A percentile compares a stretch with the other conserved stretches of the same genome.
Conservation (phyloP, 495 filamentous ascomycete species). For the Hyphodiscus hymeniophilus region DNA sequence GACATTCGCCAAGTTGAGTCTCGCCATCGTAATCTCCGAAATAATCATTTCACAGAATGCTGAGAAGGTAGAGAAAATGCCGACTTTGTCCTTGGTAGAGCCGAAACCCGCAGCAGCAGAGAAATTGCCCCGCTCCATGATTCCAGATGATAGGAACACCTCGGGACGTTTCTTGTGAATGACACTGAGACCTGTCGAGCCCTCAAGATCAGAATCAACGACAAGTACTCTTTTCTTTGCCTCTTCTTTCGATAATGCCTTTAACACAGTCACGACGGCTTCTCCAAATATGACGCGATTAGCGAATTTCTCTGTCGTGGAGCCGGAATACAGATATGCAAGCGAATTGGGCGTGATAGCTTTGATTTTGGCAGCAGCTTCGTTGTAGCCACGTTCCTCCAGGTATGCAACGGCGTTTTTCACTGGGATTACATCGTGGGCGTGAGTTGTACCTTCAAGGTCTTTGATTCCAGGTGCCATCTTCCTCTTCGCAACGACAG, state of each 20-base stretch:
- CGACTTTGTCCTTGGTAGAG: constrained; percentile 11
- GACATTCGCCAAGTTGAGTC: constrained; percentile 17
- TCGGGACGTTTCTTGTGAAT: constrained; percentile 17
- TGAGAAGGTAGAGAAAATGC: constrained; percentile 19
- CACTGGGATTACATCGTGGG: constrained; percentile 19
- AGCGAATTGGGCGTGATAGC: constrained; percentile 13
- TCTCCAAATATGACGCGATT: constrained; percentile 18
- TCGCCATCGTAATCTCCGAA: constrained; percentile 17
- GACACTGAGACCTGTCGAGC: constrained; percentile 15
- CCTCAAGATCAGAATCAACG: constrained; percentile 17
- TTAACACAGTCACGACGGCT: constrained; percentile 11
- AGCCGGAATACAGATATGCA: constrained; percentile 13
- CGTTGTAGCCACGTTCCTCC: constrained; percentile 15
- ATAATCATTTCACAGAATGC: constrained; percentile 19
- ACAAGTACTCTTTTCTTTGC: constrained; percentile 10
- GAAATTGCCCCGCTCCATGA: constrained; percentile 20
- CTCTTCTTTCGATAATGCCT: constrained; percentile 12
- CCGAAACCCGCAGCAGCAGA: constrained; percentile 18
- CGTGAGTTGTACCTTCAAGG: constrained; percentile 14
- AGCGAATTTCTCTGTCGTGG: constrained; percentile 6
- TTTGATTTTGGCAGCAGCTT: constrained; percentile 12
- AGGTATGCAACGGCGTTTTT: constrained; percentile 13
- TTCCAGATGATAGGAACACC: constrained; percentile 16
- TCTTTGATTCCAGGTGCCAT: constrained; percentile 18
- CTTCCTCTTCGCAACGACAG: constrained; percentile 15